phyloP scores from a whole-genome alignment of 495 filamentous ascomycete genomes.

The Diplogelasinospora grovesii region DNA sequence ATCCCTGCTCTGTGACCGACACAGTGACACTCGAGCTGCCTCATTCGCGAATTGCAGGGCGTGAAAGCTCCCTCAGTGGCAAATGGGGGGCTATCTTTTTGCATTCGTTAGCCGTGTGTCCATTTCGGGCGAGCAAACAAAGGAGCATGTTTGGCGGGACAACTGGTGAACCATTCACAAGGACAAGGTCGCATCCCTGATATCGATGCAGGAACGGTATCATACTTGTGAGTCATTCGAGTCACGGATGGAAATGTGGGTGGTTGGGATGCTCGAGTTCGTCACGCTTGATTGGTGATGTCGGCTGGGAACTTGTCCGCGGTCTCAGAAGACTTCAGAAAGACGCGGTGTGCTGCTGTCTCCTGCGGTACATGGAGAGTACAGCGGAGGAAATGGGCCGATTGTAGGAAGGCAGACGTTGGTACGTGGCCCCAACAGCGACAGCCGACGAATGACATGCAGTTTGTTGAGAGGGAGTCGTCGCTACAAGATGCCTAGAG shows the following conservation, averaged over 20 bases:
- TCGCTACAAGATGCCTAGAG: neutral
- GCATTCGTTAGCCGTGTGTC: no score
- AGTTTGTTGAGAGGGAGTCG: neutral
- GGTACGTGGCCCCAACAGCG: slow-evolving; percentile 9
- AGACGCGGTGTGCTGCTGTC: neutral
- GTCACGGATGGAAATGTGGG: slow-evolving; percentile 7
- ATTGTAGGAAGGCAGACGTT: neutral
- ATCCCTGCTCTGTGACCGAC: slow-evolving; percentile 19
- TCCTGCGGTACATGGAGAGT: neutral
- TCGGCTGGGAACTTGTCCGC: slow-evolving; percentile 3
- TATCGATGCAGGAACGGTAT: neutral
- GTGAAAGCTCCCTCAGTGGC: no score
- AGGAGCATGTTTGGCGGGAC: no score
- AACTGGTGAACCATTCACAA: no score
- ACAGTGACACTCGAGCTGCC: no score
- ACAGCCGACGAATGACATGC: neutral
- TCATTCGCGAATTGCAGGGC: no score
- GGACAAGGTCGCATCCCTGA: neutral
- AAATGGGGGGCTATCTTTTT: no score
- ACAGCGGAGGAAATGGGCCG: no score
- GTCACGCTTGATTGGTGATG: slow-evolving; percentile 13
- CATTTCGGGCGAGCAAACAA: no score
- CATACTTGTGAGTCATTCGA: slow-evolving; percentile 20
- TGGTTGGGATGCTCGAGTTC: slow-evolving; percentile 4
- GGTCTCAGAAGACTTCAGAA: slow-evolving; percentile 2